A percentile compares a stretch with the other conserved stretches of the same genome.
phyloP scores from a whole-genome alignment of 2,329 filamentous ascomycete species.

The Acarospora socialis region DNA sequence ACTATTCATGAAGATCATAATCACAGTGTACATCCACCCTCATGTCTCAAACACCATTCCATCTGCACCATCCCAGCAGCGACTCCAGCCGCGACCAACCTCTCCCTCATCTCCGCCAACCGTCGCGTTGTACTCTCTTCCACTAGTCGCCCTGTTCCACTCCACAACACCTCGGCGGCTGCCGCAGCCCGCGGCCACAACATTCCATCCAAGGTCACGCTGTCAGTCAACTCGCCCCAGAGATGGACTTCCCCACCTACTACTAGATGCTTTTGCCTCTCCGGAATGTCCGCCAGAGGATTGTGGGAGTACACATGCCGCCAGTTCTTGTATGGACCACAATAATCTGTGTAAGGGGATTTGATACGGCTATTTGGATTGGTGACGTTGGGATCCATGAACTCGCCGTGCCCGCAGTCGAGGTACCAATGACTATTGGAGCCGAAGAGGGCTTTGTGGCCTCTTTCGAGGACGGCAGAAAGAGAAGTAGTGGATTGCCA shows the following conservation, averaged over 20 bases:
- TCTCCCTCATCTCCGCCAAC: constrained; percentile 60
- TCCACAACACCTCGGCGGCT: constrained; percentile 67
- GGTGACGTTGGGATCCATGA: constrained; percentile 6
- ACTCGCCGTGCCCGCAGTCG: constrained; percentile 16
- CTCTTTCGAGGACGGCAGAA: constrained; percentile 15
- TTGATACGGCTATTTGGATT: constrained; percentile 8
- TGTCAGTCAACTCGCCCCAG: constrained; percentile 64
- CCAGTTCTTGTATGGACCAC: constrained; percentile 64
- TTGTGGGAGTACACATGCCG: constrained; percentile 63
- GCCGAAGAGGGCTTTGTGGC: constrained; percentile 21
- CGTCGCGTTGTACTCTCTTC: constrained; percentile 33
- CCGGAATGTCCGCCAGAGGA: constrained; percentile 47
- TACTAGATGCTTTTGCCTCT: constrained; percentile 47
- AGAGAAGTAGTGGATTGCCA: constrained; percentile 41
- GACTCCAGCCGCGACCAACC: constrained; percentile 55
- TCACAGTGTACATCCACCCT: constrained; percentile 10
- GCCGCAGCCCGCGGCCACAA: constrained; percentile 64
- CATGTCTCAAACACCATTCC: constrained; percentile 21
- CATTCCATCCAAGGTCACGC: constrained; percentile 53
- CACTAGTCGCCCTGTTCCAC: constrained; percentile 58
- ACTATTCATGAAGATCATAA: too few relatives aligned
- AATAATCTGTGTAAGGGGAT: constrained; percentile 47
- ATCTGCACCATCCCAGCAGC: constrained; percentile 52
- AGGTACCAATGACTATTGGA: constrained; percentile 18
- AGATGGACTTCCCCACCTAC: constrained; percentile 65